phyloP scores from a whole-genome alignment of 371 early-diverging fungal species.

The Apophysomyces ossiformis region DNA sequence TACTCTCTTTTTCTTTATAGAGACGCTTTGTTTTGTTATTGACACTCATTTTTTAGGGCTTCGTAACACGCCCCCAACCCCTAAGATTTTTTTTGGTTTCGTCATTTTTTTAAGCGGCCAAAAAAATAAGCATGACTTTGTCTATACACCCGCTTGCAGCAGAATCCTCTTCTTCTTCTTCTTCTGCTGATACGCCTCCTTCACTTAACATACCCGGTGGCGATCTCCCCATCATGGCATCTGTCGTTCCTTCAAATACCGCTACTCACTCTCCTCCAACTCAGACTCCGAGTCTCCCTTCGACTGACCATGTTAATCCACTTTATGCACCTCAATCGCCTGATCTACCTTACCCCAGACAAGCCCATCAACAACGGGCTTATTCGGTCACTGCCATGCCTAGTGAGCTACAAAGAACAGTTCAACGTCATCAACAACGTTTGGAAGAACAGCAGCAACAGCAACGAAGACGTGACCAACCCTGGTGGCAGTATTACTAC shows the following conservation, averaged over 20 bases:
- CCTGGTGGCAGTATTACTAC: constrained; percentile 55
- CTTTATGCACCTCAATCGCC: constrained; percentile 30
- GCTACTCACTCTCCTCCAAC: constrained; percentile 8
- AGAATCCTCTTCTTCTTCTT: constrained; percentile 11
- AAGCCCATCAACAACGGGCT: constrained; percentile 40
- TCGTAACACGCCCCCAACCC: constrained; percentile 14
- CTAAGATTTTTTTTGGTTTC: constrained; percentile 12
- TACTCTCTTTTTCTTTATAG: not conserved
- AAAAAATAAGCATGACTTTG: constrained; percentile 29
- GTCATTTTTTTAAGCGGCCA: constrained; percentile 14
- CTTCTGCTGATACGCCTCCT: constrained; percentile 7
- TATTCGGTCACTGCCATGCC: constrained; percentile 53
- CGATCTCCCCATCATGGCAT: constrained; percentile 19
- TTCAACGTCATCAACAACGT: constrained; percentile 36
- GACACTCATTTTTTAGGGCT: constrained; percentile 17
- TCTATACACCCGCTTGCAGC: constrained; percentile 29
- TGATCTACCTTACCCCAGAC: constrained; percentile 19
- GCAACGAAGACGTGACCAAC: constrained; percentile 33
- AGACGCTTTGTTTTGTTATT: constrained; percentile 10
- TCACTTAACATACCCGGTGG: constrained; percentile 11
- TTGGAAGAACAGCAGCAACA: constrained; percentile 40
- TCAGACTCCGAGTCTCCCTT: constrained; percentile 25
- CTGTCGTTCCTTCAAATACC: constrained; percentile 21
- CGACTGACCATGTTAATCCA: constrained; percentile 17
- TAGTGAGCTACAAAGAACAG: constrained; percentile 35